Conservation (phyloP, 768 basidiomycete species). For the Tricholoma matsutake region DNA sequence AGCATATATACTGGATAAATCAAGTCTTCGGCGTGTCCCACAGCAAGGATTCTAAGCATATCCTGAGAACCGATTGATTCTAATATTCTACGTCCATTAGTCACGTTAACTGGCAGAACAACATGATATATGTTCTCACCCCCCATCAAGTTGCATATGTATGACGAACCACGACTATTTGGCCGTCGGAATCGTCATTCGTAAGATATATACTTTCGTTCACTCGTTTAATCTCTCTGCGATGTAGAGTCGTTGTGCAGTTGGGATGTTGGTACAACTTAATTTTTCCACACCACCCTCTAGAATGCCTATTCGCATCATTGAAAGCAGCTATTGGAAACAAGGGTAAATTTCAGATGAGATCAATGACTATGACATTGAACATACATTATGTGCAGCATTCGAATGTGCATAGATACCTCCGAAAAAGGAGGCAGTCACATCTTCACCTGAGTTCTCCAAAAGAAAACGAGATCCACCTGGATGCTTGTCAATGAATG, state of each 20-base stretch:
- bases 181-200: not conserved
- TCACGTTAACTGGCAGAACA: not conserved
- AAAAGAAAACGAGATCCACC: constrained; percentile 67
- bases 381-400: constrained; percentile 72
- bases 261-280: constrained; percentile 42
- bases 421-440: constrained; percentile 83
- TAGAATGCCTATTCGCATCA: constrained; percentile 73
- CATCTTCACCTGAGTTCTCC: constrained; percentile 68
- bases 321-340: constrained; percentile 52
- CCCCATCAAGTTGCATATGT: not conserved
- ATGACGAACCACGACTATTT: not conserved
- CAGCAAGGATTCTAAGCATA: not conserved
- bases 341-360: not conserved
- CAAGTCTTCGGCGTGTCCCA: not conserved
- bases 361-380: not conserved
- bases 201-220: not conserved
- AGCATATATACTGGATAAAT: not conserved
- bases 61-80: not conserved
- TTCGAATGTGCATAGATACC: constrained; percentile 82
- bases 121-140: no score
- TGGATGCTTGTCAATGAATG: constrained; percentile 75
- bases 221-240: constrained; percentile 17
- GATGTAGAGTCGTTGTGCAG: constrained; percentile 42
- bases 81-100: not conserved
- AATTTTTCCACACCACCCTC: constrained; percentile 60